A percentile compares a stretch with the other conserved stretches of the same genome.
Conservation (phyloP, 768 basidiomycete species). For the Holtermanniella nyarrowii region DNA sequence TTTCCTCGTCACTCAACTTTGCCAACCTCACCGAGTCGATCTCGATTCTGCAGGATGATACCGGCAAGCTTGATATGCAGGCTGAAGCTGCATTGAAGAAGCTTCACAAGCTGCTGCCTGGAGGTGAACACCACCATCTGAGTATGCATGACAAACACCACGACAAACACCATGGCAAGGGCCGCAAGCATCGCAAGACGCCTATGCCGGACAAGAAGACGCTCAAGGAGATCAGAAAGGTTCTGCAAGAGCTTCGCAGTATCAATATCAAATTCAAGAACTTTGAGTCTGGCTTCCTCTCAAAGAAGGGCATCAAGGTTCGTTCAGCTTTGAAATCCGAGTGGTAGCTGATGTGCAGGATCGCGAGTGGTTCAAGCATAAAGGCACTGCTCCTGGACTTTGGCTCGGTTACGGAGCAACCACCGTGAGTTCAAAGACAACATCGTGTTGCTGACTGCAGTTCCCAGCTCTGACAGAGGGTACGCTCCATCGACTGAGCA, state of each 20-base stretch:
- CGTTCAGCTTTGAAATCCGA: constrained; percentile 12
- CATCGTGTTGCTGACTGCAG: constrained; percentile 1
- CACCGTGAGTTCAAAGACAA: constrained; percentile 15
- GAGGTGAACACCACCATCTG: constrained; percentile 3
- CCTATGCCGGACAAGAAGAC: constrained; percentile 12
- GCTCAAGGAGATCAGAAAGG: constrained; percentile 32
- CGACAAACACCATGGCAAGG: neutral
- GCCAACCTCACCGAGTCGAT: constrained; percentile 33
- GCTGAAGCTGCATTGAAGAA: constrained; percentile 17
- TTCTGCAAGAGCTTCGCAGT: constrained; percentile 30
- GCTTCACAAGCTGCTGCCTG: constrained; percentile 27
- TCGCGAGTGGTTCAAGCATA: constrained; percentile 41
- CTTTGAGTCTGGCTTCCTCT: constrained; percentile 40
- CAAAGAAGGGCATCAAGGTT: constrained; percentile 33
- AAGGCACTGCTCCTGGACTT: constrained; percentile 37
- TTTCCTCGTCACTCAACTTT: constrained; percentile 29
- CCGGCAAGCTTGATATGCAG: constrained; percentile 35
- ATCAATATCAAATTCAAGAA: constrained; percentile 36
- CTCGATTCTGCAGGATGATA: constrained; percentile 30
- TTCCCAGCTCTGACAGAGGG: constrained; percentile 35
- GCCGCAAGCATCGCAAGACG: neutral
- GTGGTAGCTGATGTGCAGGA: constrained; percentile 15
- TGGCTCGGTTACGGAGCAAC: constrained; percentile 40
- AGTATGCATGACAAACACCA: neutral
- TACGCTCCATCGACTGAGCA: neutral